Percentiles rank a stretch among this genome's conserved stretches.
These are phyloP conservation scores for Phenoliferia sp. DNA, from an alignment of 1,284 basidiomycete species.

Conservation along the genomic window DNA sequence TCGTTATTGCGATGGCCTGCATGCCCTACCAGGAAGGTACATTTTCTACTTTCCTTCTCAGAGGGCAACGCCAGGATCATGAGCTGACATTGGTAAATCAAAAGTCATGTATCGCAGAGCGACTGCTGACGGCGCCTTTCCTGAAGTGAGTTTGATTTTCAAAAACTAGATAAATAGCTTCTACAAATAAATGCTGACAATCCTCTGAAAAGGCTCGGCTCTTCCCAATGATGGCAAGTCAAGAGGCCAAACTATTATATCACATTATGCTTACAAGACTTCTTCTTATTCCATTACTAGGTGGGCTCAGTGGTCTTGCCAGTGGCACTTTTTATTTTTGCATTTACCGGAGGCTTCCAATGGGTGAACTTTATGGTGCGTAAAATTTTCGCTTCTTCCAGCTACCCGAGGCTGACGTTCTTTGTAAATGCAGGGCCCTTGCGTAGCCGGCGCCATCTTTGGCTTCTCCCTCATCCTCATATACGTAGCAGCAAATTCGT, in stretches of 20 bases:
- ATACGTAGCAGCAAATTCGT: background rate
- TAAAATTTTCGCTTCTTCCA: constrained; percentile 17
- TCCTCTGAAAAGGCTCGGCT: constrained; percentile 1
- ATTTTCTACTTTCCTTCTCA: too few species aligned
- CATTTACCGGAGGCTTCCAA: constrained; percentile 13
- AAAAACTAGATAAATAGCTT: background rate
- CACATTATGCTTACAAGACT: too few species aligned
- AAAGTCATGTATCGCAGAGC: background rate
- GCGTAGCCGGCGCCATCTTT: constrained; percentile 44
- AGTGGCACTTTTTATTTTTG: constrained; percentile 21
- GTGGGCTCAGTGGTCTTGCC: constrained; percentile 10
- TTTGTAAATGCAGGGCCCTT: constrained; percentile 18
- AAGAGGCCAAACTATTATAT: too few species aligned
- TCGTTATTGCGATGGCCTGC: constrained; percentile 5
- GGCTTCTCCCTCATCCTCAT: constrained; percentile 31
- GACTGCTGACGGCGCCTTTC: background rate
- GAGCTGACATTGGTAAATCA: too few species aligned
- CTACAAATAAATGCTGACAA: background rate
- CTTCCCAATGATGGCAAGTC: background rate
- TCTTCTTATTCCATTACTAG: too few species aligned
- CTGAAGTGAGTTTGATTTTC: background rate
- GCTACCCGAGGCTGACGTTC: constrained; percentile 11
- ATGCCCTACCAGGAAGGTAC: background rate
- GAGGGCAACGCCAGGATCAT: too few species aligned
- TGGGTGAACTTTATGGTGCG: constrained; percentile 19